phyloP scores from a whole-genome alignment of 805 yeast genomes.

The Groenewaldozyma salmanticensis region DNA sequence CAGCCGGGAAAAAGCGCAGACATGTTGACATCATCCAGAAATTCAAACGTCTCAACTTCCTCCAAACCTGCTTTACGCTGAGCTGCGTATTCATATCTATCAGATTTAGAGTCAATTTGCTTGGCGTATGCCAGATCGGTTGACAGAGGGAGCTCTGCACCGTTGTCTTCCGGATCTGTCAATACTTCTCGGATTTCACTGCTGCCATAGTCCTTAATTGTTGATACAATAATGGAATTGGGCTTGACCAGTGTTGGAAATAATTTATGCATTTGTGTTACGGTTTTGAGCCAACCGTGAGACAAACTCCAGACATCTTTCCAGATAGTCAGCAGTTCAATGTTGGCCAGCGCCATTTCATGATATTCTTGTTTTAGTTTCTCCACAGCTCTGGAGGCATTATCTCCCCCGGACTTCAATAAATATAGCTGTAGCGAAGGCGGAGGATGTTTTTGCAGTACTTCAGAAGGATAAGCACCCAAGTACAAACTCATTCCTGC shows the following conservation, averaged over 20 bases:
- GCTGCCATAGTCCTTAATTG: slow-evolving; percentile 5
- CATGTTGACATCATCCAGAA: slow-evolving; percentile 1
- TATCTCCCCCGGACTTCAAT: not conserved
- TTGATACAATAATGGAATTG: not conserved
- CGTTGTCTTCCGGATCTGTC: not conserved
- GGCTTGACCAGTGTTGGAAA: not conserved
- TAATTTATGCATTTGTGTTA: not conserved
- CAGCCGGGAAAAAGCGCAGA: slow-evolving; percentile 5
- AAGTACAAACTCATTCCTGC: slow-evolving; percentile 10
- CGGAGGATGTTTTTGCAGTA: not conserved
- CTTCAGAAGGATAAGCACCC: slow-evolving; percentile 6
- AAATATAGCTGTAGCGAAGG: not conserved
- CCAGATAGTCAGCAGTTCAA: slow-evolving; percentile 4
- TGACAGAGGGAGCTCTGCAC: not conserved
- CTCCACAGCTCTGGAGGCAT: not conserved
- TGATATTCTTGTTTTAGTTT: not conserved
- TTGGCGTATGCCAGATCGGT: not conserved
- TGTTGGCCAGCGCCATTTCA: slow-evolving; percentile 1
- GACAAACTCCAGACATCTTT: slow-evolving; percentile 3
- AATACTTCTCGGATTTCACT: not conserved
- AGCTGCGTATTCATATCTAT: not conserved
- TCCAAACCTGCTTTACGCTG: not conserved
- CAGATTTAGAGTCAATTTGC: not conserved
- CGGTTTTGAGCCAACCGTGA: slow-evolving; percentile 4
- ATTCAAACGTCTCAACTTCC: slow-evolving; percentile 1